phyloP scores from a whole-genome alignment of 306 rosid genomes.

The Albizia julibrissin region DNA sequence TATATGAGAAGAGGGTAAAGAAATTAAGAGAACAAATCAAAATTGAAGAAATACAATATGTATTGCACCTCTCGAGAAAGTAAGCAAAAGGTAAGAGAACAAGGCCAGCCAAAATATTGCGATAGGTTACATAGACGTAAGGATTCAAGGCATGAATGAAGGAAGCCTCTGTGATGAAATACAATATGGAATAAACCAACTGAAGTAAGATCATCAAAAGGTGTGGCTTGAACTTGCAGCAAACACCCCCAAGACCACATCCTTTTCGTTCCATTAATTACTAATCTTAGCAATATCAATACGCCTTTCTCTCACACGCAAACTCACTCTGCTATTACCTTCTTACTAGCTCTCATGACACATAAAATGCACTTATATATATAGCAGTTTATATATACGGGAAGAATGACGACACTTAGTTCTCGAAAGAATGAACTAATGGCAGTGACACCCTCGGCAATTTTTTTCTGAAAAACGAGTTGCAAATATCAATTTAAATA shows the following conservation, averaged over 20 bases:
- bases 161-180: background rate
- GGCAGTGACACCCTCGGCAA: too few relatives aligned
- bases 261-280: background rate
- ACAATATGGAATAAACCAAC: conserved; percentile 21
- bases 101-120: conserved; percentile 43
- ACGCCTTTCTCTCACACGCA: too few relatives aligned
- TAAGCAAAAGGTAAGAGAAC: conserved; percentile 57
- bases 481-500: too few relatives aligned
- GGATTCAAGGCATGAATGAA: conserved; percentile 42
- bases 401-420: too few relatives aligned
- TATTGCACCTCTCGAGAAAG: conserved; percentile 45
- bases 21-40: background rate
- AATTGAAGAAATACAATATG: too few relatives aligned
- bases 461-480: too few relatives aligned
- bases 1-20: background rate
- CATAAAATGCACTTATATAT: background rate
- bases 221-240: background rate
- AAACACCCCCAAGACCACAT: background rate
- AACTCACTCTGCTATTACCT: background rate
- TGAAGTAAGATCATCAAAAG: conserved; percentile 23
- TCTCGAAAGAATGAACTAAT: too few relatives aligned
- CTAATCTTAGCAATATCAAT: background rate
- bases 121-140: conserved; percentile 56
- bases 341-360: background rate
- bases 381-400: background rate